Percentiles rank a stretch among this genome's conserved stretches.
Evolutionary conservation across 1,284 basidiomycete genomes (phyloP).

Genomic region (Uromyces viciae-fabae): DNA sequence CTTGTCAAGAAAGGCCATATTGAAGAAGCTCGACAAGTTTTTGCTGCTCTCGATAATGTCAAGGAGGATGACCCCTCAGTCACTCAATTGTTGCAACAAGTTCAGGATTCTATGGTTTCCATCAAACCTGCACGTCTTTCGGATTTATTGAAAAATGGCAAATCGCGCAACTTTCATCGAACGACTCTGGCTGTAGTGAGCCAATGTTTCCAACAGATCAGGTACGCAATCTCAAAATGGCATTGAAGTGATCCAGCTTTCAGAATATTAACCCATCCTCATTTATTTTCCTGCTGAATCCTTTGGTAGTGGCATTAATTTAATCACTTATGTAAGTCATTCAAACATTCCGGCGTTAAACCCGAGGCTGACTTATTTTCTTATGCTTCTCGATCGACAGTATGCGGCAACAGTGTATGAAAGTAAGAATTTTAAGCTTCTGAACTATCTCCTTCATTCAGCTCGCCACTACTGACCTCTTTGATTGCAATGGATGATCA

Average conservation of each 20-base stretch:
- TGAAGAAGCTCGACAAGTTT: slow-evolving; percentile 65
- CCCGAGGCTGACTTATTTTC: background rate
- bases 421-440: slow-evolving; percentile 45
- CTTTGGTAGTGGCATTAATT: slow-evolving; percentile 60
- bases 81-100: slow-evolving; percentile 57
- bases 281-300: background rate
- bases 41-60: slow-evolving; percentile 64
- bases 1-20: slow-evolving; percentile 64
- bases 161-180: slow-evolving; percentile 65
- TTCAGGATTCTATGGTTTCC: slow-evolving; percentile 51
- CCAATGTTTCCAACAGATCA: slow-evolving; percentile 69
- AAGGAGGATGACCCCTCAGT: slow-evolving; percentile 61
- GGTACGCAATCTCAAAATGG: background rate
- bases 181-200: slow-evolving; percentile 62
- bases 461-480: background rate
- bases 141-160: slow-evolving; percentile 64
- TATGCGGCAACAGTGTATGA: slow-evolving; percentile 51
- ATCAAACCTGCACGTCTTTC: slow-evolving; percentile 44
- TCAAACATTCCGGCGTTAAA: background rate
- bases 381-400: slow-evolving; percentile 53
- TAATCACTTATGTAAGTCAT: slow-evolving; percentile 62
- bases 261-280: background rate
- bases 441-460: background rate
- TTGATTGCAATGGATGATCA: slow-evolving; percentile 52
- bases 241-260: too few species aligned